Conservation (phyloP, 2,329 filamentous ascomycete genomes). For the Achaetomium macrosporum region DNA sequence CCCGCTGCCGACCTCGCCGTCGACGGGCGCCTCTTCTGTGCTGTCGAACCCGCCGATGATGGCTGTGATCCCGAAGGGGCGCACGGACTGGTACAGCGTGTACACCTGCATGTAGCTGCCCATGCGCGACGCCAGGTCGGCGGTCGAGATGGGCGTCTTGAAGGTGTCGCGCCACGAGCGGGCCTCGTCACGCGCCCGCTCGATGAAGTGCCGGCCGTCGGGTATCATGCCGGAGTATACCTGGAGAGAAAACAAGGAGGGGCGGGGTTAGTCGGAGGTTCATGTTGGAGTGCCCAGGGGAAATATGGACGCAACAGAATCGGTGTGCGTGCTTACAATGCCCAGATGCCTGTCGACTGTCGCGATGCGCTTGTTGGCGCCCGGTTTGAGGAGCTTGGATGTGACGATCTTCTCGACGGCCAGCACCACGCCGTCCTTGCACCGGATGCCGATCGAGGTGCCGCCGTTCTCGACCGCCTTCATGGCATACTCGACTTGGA, state of each 20-base stretch:
- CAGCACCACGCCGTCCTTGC: slow-evolving; percentile 93
- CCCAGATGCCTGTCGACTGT: slow-evolving; percentile 91
- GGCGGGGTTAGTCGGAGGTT: background rate
- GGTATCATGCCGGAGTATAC: slow-evolving; percentile 91
- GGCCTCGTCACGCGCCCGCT: slow-evolving; percentile 89
- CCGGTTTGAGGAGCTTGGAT: slow-evolving; percentile 91
- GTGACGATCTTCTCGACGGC: slow-evolving; percentile 94
- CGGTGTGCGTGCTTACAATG: slow-evolving; percentile 56
- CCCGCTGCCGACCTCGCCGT: slow-evolving; percentile 82
- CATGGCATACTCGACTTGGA: slow-evolving; percentile 97
- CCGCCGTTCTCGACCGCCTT: slow-evolving; percentile 98
- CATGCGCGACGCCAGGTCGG: slow-evolving; percentile 85
- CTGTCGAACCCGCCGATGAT: slow-evolving; percentile 93
- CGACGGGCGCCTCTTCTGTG: slow-evolving; percentile 76
- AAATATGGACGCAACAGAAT: background rate
- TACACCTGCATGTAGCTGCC: slow-evolving; percentile 95
- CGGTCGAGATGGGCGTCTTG: slow-evolving; percentile 87
- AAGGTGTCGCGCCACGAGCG: slow-evolving; percentile 86
- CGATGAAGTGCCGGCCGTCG: slow-evolving; percentile 91
- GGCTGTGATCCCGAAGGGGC: slow-evolving; percentile 92
- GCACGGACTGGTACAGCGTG: slow-evolving; percentile 93
- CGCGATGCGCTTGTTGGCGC: slow-evolving; percentile 94
- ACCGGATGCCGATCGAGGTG: slow-evolving; percentile 91
- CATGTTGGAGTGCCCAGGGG: background rate
- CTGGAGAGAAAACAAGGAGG: slow-evolving; percentile 46